These are phyloP conservation scores for Backusella westeae DNA, from an alignment of 192 early-diverging fungal species.

Conservation along the genomic window DNA sequence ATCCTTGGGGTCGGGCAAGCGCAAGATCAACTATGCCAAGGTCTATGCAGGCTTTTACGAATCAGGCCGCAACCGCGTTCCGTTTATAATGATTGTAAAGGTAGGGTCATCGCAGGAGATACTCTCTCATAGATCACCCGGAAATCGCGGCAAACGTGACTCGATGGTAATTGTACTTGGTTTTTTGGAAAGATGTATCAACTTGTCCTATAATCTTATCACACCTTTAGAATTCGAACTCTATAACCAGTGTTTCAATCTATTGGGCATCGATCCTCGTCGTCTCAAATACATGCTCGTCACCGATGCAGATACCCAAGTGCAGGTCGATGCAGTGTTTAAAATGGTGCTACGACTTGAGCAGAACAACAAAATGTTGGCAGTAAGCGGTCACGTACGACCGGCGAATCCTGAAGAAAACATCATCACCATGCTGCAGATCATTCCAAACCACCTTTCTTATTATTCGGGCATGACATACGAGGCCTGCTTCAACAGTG, in stretches of 20 bases:
- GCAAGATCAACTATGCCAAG: constrained; percentile 66
- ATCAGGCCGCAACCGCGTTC: constrained; percentile 51
- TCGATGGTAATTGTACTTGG: constrained; percentile 84
- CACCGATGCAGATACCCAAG: constrained; percentile 67
- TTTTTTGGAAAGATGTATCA: constrained; percentile 75
- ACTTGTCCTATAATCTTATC: constrained; percentile 54
- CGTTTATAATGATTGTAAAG: constrained; percentile 64
- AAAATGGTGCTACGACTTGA: constrained; percentile 54
- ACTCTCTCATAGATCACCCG: constrained; percentile 38
- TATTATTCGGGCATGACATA: constrained; percentile 63
- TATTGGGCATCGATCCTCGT: constrained; percentile 62
- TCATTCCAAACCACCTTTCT: constrained; percentile 63
- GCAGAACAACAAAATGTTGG: constrained; percentile 54
- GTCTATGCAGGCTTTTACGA: constrained; percentile 67
- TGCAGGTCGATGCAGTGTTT: constrained; percentile 51
- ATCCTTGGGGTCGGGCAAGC: constrained; percentile 41
- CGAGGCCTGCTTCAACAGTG: constrained; percentile 63
- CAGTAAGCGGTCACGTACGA: constrained; percentile 65
- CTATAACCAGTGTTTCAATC: constrained; percentile 62
- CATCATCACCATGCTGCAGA: constrained; percentile 64
- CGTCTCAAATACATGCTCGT: constrained; percentile 63
- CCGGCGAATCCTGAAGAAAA: constrained; percentile 60
- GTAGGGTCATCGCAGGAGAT: constrained; percentile 52
- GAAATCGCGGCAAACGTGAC: constrained; percentile 86
- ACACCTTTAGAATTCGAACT: constrained; percentile 68